Evolutionary conservation across 164 flowering plant genomes (phyloP).

Genomic region (Vitis vinifera): DNA sequence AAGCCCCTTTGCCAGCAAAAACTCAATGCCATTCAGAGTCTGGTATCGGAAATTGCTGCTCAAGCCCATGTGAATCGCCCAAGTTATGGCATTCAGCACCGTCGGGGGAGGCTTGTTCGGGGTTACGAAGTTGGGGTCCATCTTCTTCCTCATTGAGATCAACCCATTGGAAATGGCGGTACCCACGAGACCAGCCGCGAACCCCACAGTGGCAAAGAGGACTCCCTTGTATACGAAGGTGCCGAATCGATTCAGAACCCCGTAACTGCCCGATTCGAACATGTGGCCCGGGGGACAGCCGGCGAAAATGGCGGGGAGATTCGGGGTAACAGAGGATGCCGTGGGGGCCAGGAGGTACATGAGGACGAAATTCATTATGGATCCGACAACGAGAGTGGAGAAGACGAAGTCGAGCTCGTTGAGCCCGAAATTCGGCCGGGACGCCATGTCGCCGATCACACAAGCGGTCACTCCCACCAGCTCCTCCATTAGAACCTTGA

Average conservation of each 20-base stretch:
- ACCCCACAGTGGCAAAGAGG: slow-evolving; percentile 80
- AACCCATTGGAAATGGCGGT: slow-evolving; percentile 85
- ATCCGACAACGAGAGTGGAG: slow-evolving; percentile 89
- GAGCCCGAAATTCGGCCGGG: slow-evolving; percentile 95
- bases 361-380: slow-evolving; percentile 77
- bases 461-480: slow-evolving; percentile 81
- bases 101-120: slow-evolving; percentile 92
- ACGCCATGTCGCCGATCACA: slow-evolving; percentile 89
- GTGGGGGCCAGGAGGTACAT: slow-evolving; percentile 90
- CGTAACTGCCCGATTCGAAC: slow-evolving; percentile 80
- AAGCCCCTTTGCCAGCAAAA: slow-evolving; percentile 60
- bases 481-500: slow-evolving; percentile 95
- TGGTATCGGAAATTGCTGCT: slow-evolving; percentile 92
- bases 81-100: slow-evolving; percentile 71
- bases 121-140: slow-evolving; percentile 83
- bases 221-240: slow-evolving; percentile 88
- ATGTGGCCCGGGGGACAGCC: slow-evolving; percentile 78
- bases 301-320: slow-evolving; percentile 64
- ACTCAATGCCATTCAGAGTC: slow-evolving; percentile 83
- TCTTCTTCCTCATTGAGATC: slow-evolving; percentile 77
- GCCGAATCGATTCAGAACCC: slow-evolving; percentile 53
- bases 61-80: slow-evolving; percentile 91
- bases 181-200: slow-evolving; percentile 87
- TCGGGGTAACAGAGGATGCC: slow-evolving; percentile 16
- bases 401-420: slow-evolving; percentile 95